Percentiles rank a stretch among this genome's conserved stretches.
Evolutionary conservation across 371 early-diverging fungal species (phyloP).

Genomic region (Mortierella sp.): DNA sequence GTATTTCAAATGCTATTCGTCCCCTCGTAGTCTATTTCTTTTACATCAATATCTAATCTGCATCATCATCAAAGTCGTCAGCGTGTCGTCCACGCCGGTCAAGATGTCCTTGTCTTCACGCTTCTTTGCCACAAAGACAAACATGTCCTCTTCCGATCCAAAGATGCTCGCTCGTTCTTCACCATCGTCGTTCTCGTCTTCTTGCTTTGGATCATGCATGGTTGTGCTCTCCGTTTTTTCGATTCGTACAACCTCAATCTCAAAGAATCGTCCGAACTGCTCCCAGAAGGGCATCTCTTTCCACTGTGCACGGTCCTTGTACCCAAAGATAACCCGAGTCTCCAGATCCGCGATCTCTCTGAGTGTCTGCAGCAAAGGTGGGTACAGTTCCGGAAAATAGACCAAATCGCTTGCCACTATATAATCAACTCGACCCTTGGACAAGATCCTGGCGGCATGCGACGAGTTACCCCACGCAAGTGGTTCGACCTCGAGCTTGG

Average conservation of each 20-base stretch:
- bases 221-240: not conserved
- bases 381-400: conserved; percentile 69
- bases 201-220: not conserved
- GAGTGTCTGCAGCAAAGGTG: conserved; percentile 59
- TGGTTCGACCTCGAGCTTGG: conserved; percentile 54
- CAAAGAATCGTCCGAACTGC: conserved; percentile 68
- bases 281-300: conserved; percentile 74
- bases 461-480: conserved; percentile 65
- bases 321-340: conserved; percentile 66
- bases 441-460: conserved; percentile 50
- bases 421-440: conserved; percentile 58
- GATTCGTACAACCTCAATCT: conserved; percentile 65
- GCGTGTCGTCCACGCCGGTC: conserved; percentile 65
- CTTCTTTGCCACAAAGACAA: conserved; percentile 59
- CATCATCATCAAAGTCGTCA: conserved; percentile 64
- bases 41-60: conserved; percentile 50
- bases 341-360: conserved; percentile 54
- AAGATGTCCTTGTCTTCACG: conserved; percentile 55
- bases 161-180: conserved; percentile 49
- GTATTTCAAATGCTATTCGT: no score
- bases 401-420: conserved; percentile 68
- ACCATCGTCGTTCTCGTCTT: conserved; percentile 12
- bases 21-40: not conserved
- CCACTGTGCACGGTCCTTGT: conserved; percentile 67
- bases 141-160: conserved; percentile 64